Base-by-base conservation (phyloP, 2,329 filamentous ascomycete species). In the Diaporthe destruens region DNA sequence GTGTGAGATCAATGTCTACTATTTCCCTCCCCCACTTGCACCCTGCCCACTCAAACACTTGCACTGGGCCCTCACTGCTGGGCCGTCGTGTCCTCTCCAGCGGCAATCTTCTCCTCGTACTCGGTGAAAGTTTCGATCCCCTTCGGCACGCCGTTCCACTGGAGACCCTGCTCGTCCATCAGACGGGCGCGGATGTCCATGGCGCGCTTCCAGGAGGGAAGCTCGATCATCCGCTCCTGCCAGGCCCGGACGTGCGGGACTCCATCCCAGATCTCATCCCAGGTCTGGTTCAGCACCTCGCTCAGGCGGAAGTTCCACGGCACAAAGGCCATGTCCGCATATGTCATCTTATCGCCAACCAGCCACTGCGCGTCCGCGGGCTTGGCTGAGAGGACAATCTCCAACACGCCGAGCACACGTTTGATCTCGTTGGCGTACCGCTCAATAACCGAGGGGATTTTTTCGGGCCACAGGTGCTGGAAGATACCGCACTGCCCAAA, bases 401-500 rank as follows among this genome's bases (percentile, higher is more conserved):
- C 77, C n/a, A 80, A 42, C 16, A 80, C 78, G 12, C 69, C 71
- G 23, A 75, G 74, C 3, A 80, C 74, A 9, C 78, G 78, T 44
- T 75, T 74, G 51, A 78, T 66, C 72, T 80, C 78, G 29, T 75
- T 75, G 20, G 73, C n/a, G 49, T 79, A 80, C n/a, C 78, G 75
- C 55, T 77, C 75, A 0, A 77, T 16, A 6, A 75, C 77, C 29
- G 70, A 74, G 16, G 71, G 75, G 20, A 79, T 6, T 61, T 76
- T 75, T 71, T 78, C 77, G 0, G 61, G n/a, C 53, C 84, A 82
- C 16, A 79, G 79, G 0, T 75, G 69, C 18, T 34, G 55, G 77
- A 86, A 86, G 81, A 82, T 83, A 9, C 69, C 75, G 2, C 73
- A 74, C 75, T 86, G 82, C 5, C 85, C 85, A 56, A 78, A 86